These are phyloP conservation scores for Casuarina equisetifolia DNA, from an alignment of 306 rosid genomes.

Conservation along the genomic window DNA sequence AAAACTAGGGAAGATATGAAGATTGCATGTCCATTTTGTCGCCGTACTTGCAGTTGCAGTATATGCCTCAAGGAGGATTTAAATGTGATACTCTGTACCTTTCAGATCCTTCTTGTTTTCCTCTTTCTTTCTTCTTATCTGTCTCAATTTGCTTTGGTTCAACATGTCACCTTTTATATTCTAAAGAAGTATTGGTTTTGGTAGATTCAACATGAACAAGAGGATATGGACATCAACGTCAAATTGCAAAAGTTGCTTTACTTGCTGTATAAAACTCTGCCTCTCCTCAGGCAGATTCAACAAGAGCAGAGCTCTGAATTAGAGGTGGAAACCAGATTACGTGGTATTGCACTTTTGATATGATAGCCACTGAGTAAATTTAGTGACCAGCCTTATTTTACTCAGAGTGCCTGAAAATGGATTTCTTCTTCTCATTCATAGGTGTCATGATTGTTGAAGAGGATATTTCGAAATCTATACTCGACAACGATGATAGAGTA, in stretches of 20 bases:
- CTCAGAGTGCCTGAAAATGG: slow-evolving; percentile 17
- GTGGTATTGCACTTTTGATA: slow-evolving; percentile 39
- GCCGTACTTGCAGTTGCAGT: slow-evolving; percentile 61
- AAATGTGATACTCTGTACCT: slow-evolving; percentile 38
- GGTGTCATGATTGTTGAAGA: slow-evolving; percentile 47
- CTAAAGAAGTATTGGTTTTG: slow-evolving; percentile 18
- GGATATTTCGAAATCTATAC: slow-evolving; percentile 40
- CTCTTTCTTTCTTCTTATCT: slow-evolving; percentile 16
- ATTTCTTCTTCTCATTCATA: slow-evolving; percentile 30
- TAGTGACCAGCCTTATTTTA: slow-evolving; percentile 15
- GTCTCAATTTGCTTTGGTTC: slow-evolving; percentile 13
- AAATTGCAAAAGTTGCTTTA: slow-evolving; percentile 52
- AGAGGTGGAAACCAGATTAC: slow-evolving; percentile 43
- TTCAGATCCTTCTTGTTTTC: slow-evolving; percentile 21
- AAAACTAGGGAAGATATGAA: slow-evolving; percentile 51
- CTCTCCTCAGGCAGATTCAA: slow-evolving; percentile 58
- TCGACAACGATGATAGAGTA: slow-evolving; percentile 62
- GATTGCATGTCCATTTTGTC: slow-evolving; percentile 55
- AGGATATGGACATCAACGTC: slow-evolving; percentile 35
- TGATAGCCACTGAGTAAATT: slow-evolving; percentile 9
- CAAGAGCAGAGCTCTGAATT: slow-evolving; percentile 55
- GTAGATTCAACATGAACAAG: slow-evolving; percentile 46
- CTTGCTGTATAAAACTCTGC: slow-evolving; percentile 51
- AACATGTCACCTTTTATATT: slow-evolving; percentile 7
- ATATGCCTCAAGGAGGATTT: slow-evolving; percentile 54